Evolutionary conservation across 108 stramenopile genomes (phyloP).

Genomic region (Bacterosira constricta): DNA sequence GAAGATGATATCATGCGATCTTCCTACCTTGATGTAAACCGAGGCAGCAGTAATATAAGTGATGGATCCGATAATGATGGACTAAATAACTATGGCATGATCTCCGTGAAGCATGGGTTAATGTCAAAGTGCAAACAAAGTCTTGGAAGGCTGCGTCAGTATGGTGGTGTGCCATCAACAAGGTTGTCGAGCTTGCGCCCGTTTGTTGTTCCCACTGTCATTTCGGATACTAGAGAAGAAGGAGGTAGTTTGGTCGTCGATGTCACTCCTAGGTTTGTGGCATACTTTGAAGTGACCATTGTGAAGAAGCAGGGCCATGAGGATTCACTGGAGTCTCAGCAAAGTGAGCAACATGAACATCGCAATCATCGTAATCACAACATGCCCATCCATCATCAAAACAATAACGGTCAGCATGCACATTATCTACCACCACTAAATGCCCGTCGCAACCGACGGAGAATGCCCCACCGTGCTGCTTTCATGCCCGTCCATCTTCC

Average conservation of each 20-base stretch:
- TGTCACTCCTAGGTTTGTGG: conserved; percentile 69
- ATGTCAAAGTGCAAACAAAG: conserved; percentile 7
- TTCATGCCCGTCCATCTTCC: too few species aligned
- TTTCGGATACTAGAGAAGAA: background rate
- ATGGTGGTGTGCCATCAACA: background rate
- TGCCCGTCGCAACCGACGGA: too few species aligned
- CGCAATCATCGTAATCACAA: too few species aligned
- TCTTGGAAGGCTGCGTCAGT: background rate
- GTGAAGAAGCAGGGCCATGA: conserved; percentile 11
- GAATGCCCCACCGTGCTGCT: too few species aligned
- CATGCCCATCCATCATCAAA: too few species aligned
- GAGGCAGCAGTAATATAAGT: too few species aligned
- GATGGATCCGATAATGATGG: too few species aligned
- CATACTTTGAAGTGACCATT: conserved; percentile 79
- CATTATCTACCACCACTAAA: too few species aligned
- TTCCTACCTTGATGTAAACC: too few species aligned
- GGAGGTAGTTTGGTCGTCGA: conserved; percentile 20
- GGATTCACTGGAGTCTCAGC: too few species aligned
- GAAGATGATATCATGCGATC: background rate
- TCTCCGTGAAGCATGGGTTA: background rate
- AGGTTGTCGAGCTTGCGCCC: conserved; percentile 1
- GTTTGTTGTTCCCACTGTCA: conserved; percentile 18
- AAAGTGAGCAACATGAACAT: background rate
- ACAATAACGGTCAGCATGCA: too few species aligned
- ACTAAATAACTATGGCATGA: background rate